These are phyloP conservation scores for Chytriomyces hyalinus DNA, from an alignment of 192 early-diverging fungal species.

Conservation along the genomic window DNA sequence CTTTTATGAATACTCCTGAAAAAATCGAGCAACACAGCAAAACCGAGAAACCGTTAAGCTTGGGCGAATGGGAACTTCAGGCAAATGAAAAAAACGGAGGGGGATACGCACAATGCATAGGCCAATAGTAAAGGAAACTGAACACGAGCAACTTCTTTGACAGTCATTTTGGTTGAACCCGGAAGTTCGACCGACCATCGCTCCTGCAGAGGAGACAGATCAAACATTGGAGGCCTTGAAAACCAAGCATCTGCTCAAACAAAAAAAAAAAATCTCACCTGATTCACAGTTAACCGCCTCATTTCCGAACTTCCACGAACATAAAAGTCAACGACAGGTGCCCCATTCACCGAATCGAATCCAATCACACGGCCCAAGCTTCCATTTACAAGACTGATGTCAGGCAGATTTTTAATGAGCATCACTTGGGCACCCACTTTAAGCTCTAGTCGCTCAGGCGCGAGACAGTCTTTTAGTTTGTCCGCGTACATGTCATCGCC, in stretches of 20 bases:
- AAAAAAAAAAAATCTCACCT: neutral
- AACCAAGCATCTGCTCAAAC: no score
- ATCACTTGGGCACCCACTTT: constrained; percentile 86
- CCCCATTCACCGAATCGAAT: constrained; percentile 34
- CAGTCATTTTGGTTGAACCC: constrained; percentile 2
- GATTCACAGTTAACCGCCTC: constrained; percentile 4
- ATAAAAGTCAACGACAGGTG: constrained; percentile 48
- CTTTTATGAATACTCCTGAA: constrained; percentile 59
- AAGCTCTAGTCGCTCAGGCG: constrained; percentile 67
- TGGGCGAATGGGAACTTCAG: neutral
- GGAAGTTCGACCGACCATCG: neutral
- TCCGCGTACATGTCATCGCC: constrained; percentile 28
- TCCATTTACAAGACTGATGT: constrained; percentile 53
- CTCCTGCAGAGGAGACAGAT: neutral
- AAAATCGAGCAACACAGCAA: neutral
- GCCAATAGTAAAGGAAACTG: constrained; percentile 49
- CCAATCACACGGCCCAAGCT: constrained; percentile 42
- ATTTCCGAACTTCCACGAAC: constrained; percentile 7
- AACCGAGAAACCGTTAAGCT: no score
- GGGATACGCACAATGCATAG: constrained; percentile 49
- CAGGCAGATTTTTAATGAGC: constrained; percentile 62
- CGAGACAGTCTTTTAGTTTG: constrained; percentile 57
- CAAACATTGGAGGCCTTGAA: neutral
- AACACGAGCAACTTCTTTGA: neutral
- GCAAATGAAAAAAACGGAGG: neutral